Evolutionary conservation across 208 protist species (phyloP).

Genomic region (Endotrypanum monterogeii): DNA sequence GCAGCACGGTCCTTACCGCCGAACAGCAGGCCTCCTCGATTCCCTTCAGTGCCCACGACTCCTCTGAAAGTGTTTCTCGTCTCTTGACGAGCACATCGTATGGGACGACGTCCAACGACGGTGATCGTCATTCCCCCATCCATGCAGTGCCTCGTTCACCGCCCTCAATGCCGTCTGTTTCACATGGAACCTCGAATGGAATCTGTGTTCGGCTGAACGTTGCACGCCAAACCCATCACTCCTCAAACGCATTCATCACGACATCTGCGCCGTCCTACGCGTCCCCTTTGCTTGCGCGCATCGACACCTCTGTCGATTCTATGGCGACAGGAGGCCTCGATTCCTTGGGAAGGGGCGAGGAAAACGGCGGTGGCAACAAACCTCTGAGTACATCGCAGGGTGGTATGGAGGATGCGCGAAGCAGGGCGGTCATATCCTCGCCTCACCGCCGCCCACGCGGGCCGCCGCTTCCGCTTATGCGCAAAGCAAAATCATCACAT

Average conservation of each 20-base stretch:
- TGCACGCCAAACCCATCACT: background rate
- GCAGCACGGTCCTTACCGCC: slow-evolving; percentile 8
- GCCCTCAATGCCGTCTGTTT: background rate
- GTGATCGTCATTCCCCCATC: background rate
- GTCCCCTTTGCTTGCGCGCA: background rate
- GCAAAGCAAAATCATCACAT: slow-evolving; percentile 11
- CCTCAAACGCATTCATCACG: background rate
- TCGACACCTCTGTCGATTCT: background rate
- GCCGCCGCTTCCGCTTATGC: slow-evolving; percentile 39
- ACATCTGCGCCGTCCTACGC: background rate
- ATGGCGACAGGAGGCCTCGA: background rate
- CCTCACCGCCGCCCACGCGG: slow-evolving; percentile 36
- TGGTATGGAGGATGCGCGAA: slow-evolving; percentile 9
- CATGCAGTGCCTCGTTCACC: background rate
- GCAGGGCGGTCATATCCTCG: slow-evolving; percentile 29
- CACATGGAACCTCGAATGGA: background rate
- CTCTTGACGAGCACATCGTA: background rate
- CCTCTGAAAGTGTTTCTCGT: background rate
- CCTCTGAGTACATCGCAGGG: background rate
- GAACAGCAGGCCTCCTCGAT: background rate
- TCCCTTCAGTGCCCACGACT: background rate
- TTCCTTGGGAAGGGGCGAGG: background rate
- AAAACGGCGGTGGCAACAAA: background rate
- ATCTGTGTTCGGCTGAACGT: background rate
- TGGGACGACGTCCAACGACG: background rate